Conservation (phyloP, 1,284 basidiomycete genomes). For the Lentinus polychrous region DNA sequence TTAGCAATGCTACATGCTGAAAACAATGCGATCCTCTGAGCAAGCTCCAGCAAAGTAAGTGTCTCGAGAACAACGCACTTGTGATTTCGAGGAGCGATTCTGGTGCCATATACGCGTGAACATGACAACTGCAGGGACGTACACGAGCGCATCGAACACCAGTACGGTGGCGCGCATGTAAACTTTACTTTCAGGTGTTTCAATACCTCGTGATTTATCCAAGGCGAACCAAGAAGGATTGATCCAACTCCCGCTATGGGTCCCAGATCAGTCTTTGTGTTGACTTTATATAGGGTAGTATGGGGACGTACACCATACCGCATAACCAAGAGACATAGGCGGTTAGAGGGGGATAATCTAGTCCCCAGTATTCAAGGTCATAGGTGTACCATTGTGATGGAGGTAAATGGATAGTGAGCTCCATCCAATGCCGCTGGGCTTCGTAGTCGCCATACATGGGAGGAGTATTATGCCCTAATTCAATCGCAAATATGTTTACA, state of each 20-base stretch:
- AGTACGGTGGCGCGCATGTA: conserved; percentile 83
- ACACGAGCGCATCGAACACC: conserved; percentile 62
- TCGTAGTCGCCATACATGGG: conserved; percentile 92
- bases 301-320: conserved; percentile 43
- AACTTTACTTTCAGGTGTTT: conserved; percentile 57
- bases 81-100: conserved; percentile 61
- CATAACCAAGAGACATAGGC: conserved; percentile 83
- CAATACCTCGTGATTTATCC: conserved; percentile 71
- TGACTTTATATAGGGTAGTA: not conserved
- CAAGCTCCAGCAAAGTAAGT: not conserved
- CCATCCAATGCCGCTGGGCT: conserved; percentile 94
- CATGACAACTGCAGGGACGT: conserved; percentile 65
- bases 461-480: conserved; percentile 60
- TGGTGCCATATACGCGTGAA: conserved; percentile 60
- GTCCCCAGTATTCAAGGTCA: conserved; percentile 85
- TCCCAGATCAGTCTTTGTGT: conserved; percentile 11
- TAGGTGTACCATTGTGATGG: conserved; percentile 78
- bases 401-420: conserved; percentile 75
- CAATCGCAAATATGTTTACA: too few species aligned
- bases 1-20: conserved; percentile 68
- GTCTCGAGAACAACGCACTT: conserved; percentile 37
- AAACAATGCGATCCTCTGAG: not conserved
- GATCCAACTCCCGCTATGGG: conserved; percentile 56
- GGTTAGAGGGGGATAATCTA: conserved; percentile 90
- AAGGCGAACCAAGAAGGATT: conserved; percentile 72